These are phyloP conservation scores for Dictyostelium gargantuum DNA, from an alignment of 208 protist genomes.

Conservation along the genomic window DNA sequence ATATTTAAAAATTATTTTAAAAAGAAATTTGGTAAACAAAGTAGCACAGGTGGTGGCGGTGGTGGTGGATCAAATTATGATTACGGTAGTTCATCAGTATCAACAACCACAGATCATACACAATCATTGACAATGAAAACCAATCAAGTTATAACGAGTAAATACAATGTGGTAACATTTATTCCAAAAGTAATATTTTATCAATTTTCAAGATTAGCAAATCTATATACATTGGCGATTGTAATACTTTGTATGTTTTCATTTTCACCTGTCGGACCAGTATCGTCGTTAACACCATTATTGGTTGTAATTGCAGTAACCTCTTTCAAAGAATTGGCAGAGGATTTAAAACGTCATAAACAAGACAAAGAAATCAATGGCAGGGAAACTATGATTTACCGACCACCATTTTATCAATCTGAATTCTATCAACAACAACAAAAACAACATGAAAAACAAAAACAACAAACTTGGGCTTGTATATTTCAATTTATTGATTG, in stretches of 20 bases:
- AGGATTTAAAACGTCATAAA: conserved; percentile 78
- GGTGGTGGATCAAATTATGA: neutral
- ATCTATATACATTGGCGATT: conserved; percentile 97
- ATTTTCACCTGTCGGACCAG: conserved; percentile 91
- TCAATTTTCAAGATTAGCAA: conserved; percentile 95
- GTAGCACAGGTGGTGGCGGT: neutral
- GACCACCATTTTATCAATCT: conserved; percentile 26
- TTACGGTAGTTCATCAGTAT: neutral
- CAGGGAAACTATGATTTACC: neutral
- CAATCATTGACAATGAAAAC: neutral
- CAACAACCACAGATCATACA: neutral
- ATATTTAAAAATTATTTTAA: neutral
- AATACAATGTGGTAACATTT: conserved; percentile 95
- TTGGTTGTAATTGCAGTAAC: conserved; percentile 81
- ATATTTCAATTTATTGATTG: neutral
- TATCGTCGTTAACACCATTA: conserved; percentile 85
- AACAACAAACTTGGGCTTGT: neutral
- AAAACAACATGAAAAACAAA: neutral
- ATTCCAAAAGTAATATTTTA: conserved; percentile 95
- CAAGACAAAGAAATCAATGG: conserved; percentile 61
- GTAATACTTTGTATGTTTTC: conserved; percentile 88
- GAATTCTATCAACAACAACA: neutral
- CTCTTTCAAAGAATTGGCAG: conserved; percentile 82
- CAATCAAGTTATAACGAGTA: conserved; percentile 86
- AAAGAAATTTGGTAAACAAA: neutral